These are phyloP conservation scores for Kodamaea leandrae DNA, from an alignment of 805 yeast species.

Conservation along the genomic window DNA sequence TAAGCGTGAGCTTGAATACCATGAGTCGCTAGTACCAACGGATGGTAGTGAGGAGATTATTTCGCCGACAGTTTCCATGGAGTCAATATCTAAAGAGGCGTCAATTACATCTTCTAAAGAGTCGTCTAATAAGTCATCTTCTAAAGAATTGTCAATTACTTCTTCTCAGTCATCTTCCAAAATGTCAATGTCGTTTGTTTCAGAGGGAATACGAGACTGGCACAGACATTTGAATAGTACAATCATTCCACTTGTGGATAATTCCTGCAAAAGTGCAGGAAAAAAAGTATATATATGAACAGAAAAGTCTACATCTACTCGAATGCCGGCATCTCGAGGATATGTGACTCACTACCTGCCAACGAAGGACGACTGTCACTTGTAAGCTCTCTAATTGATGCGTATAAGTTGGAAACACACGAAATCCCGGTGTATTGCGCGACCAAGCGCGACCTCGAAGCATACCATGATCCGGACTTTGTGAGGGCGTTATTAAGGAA, in stretches of 20 bases:
- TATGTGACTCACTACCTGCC: constrained; percentile 49
- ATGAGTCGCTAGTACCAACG: constrained; percentile 6
- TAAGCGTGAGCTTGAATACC: constrained; percentile 5
- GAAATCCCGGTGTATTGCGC: constrained; percentile 26
- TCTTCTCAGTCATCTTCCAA: too few species aligned
- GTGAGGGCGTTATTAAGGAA: constrained; percentile 37
- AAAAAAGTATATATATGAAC: constrained; percentile 4
- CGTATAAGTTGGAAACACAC: constrained; percentile 36
- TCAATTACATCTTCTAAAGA: too few species aligned
- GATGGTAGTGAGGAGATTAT: not conserved
- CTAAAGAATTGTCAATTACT: too few species aligned
- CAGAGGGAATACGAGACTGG: constrained; percentile 23
- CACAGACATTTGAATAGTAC: constrained; percentile 8
- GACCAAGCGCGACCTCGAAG: constrained; percentile 35
- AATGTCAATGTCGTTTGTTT: not conserved
- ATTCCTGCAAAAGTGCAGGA: constrained; percentile 4
- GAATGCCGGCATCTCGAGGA: constrained; percentile 16
- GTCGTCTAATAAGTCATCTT: too few species aligned
- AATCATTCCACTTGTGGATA: constrained; percentile 3
- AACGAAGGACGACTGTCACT: constrained; percentile 50
- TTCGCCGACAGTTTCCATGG: not conserved
- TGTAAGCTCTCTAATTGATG: constrained; percentile 39
- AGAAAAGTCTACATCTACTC: constrained; percentile 23
- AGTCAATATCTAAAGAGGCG: too few species aligned
- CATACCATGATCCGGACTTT: constrained; percentile 50